phyloP scores from a whole-genome alignment of 768 basidiomycete species.

The Lactarius psammicola region DNA sequence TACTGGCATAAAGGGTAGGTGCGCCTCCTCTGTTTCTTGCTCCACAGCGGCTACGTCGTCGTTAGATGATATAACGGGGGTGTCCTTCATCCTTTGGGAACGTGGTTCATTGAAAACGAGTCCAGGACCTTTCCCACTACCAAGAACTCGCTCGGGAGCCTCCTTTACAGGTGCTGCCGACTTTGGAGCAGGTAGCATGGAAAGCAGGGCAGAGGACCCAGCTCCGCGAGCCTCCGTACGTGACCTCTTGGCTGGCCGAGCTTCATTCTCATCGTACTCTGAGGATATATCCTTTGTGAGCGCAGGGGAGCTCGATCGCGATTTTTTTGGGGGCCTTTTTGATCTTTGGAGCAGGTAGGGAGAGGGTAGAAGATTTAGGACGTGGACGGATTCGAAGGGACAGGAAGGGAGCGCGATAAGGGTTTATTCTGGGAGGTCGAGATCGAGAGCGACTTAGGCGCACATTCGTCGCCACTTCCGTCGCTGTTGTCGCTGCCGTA shows the following conservation, averaged over 20 bases:
- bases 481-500: conserved; percentile 63
- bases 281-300: conserved; percentile 42
- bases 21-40: conserved; percentile 8
- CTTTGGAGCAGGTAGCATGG: conserved; percentile 77
- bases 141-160: conserved; percentile 56
- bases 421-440: conserved; percentile 36
- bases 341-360: conserved; percentile 44
- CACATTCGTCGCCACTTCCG: conserved; percentile 49
- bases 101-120: conserved; percentile 53
- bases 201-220: conserved; percentile 61
- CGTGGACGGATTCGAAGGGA: conserved; percentile 32
- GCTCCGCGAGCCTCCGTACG: conserved; percentile 50
- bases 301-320: conserved; percentile 55
- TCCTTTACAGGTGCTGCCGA: conserved; percentile 46
- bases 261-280: conserved; percentile 40
- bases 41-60: conserved; percentile 1
- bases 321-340: conserved; percentile 58
- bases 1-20: conserved; percentile 53
- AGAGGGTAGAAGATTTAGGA: conserved; percentile 33
- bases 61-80: neutral
- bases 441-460: conserved; percentile 26
- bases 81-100: neutral
- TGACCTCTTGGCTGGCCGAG: conserved; percentile 58
- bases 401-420: conserved; percentile 38
- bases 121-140: conserved; percentile 59